Base-by-base conservation (phyloP, 768 basidiomycete species). In the Termitomyces sp. region DNA sequence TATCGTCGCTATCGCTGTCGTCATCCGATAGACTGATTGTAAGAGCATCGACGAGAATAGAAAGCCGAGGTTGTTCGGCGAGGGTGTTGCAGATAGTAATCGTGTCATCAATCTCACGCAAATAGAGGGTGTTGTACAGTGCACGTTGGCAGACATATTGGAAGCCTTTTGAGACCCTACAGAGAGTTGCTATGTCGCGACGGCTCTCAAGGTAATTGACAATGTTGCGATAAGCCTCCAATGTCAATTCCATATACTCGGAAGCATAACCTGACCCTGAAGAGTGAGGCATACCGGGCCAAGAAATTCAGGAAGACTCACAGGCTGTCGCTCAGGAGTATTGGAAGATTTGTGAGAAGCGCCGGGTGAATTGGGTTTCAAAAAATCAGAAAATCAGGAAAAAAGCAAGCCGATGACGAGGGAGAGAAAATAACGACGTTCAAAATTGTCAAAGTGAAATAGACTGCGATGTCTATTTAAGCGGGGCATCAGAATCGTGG, bases 191-290 rank as follows among this genome's bases (percentile, higher is more conserved):
- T 57, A 89, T 74, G 67, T 87, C 85, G 64, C 74, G 67, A 51
- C 78, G 81, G 63, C 70, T 81, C 56, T 69, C 75, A 61, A 84
- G 76, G 70, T 80, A 66, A 65, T 77, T 77, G 45, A 81, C 81
- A 66, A 88, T 81, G 66, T 77, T 77, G 71, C 76, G 79, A 73
- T 81, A 84, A 54, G 76, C 77, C 75, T 86, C 85, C 70, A 77
- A 72, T 60, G 85, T 81, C 61, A 85, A 67, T 66, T 81, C 81
- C 87, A 86, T 86, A 65, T 71, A 76, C 63, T 55, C 60, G 58
- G 63, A 61, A 61, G 73, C 79, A 82, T 82, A 72, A 72, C 77
- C 75, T 77, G 54, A 34, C n/a, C 46, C 37, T 44, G 15, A 50
- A 34, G 41, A 39, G 22, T 50, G 56, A 61, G 55, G 36, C 46